Conservation (phyloP, 208 protist species). For the Leishmania gerbilli region DNA sequence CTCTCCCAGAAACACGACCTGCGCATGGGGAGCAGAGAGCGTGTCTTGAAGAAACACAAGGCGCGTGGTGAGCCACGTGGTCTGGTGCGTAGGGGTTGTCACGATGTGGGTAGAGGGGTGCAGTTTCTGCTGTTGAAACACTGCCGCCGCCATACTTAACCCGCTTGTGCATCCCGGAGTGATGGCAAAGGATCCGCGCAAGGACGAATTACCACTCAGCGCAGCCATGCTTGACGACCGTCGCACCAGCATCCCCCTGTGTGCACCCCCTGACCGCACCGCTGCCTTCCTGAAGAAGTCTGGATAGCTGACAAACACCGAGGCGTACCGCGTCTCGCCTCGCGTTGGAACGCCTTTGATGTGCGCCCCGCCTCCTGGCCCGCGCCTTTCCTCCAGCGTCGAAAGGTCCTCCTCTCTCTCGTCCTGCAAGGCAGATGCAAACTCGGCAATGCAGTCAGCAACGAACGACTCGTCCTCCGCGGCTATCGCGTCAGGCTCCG, state of each 20-base stretch:
- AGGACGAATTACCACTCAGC: constrained; percentile 19
- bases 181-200: constrained; percentile 6
- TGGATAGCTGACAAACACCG: constrained; percentile 26
- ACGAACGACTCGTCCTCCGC: constrained; percentile 35
- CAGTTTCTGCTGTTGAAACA: constrained; percentile 3
- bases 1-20: constrained; percentile 55
- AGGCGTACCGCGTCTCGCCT: constrained; percentile 14
- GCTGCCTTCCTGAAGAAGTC: constrained; percentile 21
- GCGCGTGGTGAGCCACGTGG: constrained; percentile 53
- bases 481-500: constrained; percentile 20
- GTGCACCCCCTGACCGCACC: constrained; percentile 18
- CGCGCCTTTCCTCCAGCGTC: constrained; percentile 5
- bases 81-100: constrained; percentile 47
- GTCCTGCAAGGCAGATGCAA: constrained; percentile 25
- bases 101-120: background rate
- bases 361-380: background rate
- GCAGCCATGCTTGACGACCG: constrained; percentile 5
- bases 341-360: constrained; percentile 9
- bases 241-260: constrained; percentile 17
- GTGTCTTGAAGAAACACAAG: constrained; percentile 24
- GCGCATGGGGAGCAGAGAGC: constrained; percentile 36
- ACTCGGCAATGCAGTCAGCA: constrained; percentile 45
- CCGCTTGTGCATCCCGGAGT: background rate
- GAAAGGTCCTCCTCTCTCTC: constrained; percentile 34
- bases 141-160: background rate